Evolutionary conservation across 345 rosid genomes (phyloP).

Genomic region (Laguncularia racemosa): DNA sequence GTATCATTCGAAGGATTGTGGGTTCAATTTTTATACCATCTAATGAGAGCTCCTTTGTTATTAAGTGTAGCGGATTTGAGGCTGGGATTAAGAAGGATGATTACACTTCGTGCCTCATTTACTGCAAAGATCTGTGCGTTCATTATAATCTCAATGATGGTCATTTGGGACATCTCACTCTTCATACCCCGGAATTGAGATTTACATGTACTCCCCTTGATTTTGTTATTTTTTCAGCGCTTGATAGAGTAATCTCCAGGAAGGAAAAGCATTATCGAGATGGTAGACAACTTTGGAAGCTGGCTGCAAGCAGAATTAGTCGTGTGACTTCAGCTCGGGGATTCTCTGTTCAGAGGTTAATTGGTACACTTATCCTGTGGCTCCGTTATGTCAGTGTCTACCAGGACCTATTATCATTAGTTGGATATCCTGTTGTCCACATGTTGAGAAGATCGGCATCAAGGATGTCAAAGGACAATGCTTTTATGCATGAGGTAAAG

Average conservation of each 20-base stretch:
- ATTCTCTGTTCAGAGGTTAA: constrained; percentile 48
- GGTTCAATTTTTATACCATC: constrained; percentile 42
- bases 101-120: constrained; percentile 22
- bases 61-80: constrained; percentile 42
- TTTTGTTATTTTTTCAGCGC: constrained; percentile 39
- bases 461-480: constrained; percentile 40
- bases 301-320: constrained; percentile 65
- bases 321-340: constrained; percentile 42
- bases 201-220: constrained; percentile 52
- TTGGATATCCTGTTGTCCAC: constrained; percentile 45
- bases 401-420: constrained; percentile 42
- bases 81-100: constrained; percentile 47
- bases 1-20: constrained; percentile 47
- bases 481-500: constrained; percentile 33
- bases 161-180: constrained; percentile 35
- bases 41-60: constrained; percentile 34
- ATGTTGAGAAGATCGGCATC: constrained; percentile 29
- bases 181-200: constrained; percentile 44
- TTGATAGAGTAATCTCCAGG: constrained; percentile 35
- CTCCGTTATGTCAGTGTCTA: constrained; percentile 57
- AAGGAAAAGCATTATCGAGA: constrained; percentile 35
- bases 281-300: constrained; percentile 74
- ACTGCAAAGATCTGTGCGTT: constrained; percentile 26
- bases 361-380: constrained; percentile 50
- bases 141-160: constrained; percentile 39